A percentile compares a stretch with the other conserved stretches of the same genome.
Conservation (phyloP, 129 eudicot genomes). For the Solidago caesia region DNA sequence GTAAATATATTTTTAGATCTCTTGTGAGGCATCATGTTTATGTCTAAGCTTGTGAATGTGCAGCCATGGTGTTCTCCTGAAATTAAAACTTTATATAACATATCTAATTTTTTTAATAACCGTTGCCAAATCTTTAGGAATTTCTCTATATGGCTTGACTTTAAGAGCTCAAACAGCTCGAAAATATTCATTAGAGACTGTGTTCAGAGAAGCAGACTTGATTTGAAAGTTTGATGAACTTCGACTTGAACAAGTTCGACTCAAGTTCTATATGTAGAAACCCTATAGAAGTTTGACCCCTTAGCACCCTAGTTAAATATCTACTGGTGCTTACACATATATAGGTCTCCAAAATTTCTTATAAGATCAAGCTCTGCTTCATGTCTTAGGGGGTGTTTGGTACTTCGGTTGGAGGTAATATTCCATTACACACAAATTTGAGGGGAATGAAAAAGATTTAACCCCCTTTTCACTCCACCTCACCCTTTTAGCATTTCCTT, state of each 20-base stretch:
- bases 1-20: background rate
- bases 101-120: background rate
- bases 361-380: background rate
- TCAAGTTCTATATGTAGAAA: background rate
- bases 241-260: background rate
- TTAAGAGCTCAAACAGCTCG: background rate
- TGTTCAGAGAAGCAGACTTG: background rate
- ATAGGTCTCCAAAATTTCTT: background rate
- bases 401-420: too few relatives aligned
- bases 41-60: background rate
- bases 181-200: background rate
- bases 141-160: background rate
- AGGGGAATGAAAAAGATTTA: too few relatives aligned
- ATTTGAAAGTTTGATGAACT: background rate
- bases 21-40: background rate
- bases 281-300: background rate
- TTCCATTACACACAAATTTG: too few relatives aligned
- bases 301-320: conserved; percentile 4
- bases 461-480: too few relatives aligned
- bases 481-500: too few relatives aligned
- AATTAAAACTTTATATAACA: background rate
- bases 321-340: background rate
- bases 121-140: background rate
- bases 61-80: background rate
- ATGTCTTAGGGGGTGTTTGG: too few relatives aligned